Conservation (phyloP, 768 basidiomycete species). For the Cyclocybe cylindracea region DNA sequence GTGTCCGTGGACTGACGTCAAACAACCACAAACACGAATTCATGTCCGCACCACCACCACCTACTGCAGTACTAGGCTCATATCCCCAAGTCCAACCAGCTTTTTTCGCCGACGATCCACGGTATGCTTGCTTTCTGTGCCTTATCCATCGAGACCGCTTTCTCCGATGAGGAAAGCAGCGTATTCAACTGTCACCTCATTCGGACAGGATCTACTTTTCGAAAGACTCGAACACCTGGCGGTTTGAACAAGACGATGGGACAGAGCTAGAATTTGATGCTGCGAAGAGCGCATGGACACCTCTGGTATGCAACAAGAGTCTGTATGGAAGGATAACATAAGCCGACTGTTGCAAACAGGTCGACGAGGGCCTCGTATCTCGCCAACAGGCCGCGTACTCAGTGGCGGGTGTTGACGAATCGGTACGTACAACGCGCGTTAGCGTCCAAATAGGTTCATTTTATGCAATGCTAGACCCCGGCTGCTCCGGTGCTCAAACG, state of each 20-base stretch:
- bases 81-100: conserved; percentile 58
- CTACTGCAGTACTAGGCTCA: conserved; percentile 47
- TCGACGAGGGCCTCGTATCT: conserved; percentile 84
- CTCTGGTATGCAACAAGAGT: conserved; percentile 61
- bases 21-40: conserved; percentile 42
- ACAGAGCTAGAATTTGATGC: conserved; percentile 89
- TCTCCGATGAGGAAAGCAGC: conserved; percentile 11
- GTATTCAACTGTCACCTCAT: conserved; percentile 22
- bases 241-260: conserved; percentile 87
- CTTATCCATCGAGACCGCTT: conserved; percentile 14
- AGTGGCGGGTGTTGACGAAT: conserved; percentile 90
- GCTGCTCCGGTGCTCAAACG: conserved; percentile 85
- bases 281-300: conserved; percentile 76
- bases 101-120: conserved; percentile 79
- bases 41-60: conserved; percentile 51
- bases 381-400: conserved; percentile 96
- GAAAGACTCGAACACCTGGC: conserved; percentile 75
- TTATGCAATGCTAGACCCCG: conserved; percentile 59
- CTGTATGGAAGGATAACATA: conserved; percentile 7
- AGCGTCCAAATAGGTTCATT: conserved; percentile 1
- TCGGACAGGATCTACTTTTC: conserved; percentile 72
- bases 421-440: conserved; percentile 49
- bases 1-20: conserved; percentile 20
- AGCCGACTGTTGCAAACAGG: conserved; percentile 39
- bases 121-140: conserved; percentile 35